Percentiles rank a stretch among this genome's conserved stretches.
phyloP scores from a whole-genome alignment of 2,329 filamentous ascomycete genomes.

The Tympanopsis confertula region DNA sequence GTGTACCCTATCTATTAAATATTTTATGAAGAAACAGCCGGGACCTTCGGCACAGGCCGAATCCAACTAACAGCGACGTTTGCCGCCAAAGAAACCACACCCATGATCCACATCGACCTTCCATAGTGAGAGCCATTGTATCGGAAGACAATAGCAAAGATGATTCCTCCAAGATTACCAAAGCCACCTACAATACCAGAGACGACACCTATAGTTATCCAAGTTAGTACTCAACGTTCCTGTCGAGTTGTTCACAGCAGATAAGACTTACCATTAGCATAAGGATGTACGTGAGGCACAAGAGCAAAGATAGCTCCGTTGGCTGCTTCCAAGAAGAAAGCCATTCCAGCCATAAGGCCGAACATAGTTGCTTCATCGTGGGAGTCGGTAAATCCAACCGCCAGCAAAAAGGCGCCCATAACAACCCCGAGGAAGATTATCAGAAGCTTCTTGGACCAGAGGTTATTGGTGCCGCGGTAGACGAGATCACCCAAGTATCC shows the following conservation, averaged over 20 bases:
- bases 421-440: conserved; percentile 42
- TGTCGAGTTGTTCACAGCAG: neutral
- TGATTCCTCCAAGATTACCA: conserved; percentile 75
- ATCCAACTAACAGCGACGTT: conserved; percentile 59
- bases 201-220: conserved; percentile 34
- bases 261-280: conserved; percentile 56
- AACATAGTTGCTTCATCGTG: conserved; percentile 55
- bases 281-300: conserved; percentile 75
- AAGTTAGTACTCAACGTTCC: neutral
- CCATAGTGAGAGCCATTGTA: conserved; percentile 60
- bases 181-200: conserved; percentile 68
- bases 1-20: no score
- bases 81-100: conserved; percentile 59
- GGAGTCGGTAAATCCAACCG: conserved; percentile 54
- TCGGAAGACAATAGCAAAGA: conserved; percentile 75
- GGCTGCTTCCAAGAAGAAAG: conserved; percentile 71
- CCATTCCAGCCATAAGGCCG: conserved; percentile 65
- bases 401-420: conserved; percentile 45
- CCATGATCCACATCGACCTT: conserved; percentile 71
- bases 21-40: neutral
- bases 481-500: conserved; percentile 40
- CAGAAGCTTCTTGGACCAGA: conserved; percentile 56
- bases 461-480: conserved; percentile 28
- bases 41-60: conserved; percentile 8
- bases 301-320: conserved; percentile 82